Evolutionary conservation across 768 basidiomycete species (phyloP).

Genomic region (Tephrocybe sp.): DNA sequence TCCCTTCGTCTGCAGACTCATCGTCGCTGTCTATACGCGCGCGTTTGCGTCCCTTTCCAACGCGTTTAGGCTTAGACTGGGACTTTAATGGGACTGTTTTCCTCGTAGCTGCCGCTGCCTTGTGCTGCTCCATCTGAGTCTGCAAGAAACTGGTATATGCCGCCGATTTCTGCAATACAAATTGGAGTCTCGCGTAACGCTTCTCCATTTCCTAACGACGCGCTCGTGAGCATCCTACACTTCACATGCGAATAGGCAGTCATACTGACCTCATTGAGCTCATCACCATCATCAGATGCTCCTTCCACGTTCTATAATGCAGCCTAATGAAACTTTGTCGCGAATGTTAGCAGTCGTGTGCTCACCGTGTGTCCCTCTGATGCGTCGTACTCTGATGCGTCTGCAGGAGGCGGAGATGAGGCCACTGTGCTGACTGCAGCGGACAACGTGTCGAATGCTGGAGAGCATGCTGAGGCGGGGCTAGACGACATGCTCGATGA

Average conservation of each 20-base stretch:
- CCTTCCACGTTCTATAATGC: slow-evolving; percentile 3
- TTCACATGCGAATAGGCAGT: background rate
- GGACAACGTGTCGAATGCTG: slow-evolving; percentile 20
- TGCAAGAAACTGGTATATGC: slow-evolving; percentile 74
- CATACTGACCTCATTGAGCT: slow-evolving; percentile 14
- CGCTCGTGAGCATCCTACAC: background rate
- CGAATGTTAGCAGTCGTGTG: background rate
- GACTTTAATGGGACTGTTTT: slow-evolving; percentile 5
- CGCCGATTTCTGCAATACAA: slow-evolving; percentile 73
- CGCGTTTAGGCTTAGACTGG: slow-evolving; percentile 1
- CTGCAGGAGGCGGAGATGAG: slow-evolving; percentile 20
- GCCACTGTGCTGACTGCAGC: slow-evolving; percentile 21
- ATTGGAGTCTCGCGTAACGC: slow-evolving; percentile 55
- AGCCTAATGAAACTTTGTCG: background rate
- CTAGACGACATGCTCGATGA: slow-evolving; percentile 23
- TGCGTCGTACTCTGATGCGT: slow-evolving; percentile 17
- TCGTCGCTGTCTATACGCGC: slow-evolving; percentile 17
- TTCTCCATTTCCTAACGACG: slow-evolving; percentile 45
- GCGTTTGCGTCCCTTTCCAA: slow-evolving; percentile 21
- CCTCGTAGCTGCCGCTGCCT: slow-evolving; percentile 19
- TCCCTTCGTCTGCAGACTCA: slow-evolving; percentile 15
- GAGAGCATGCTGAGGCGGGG: slow-evolving; percentile 16
- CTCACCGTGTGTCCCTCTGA: slow-evolving; percentile 15
- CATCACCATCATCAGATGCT: slow-evolving; percentile 4
- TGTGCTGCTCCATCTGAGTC: slow-evolving; percentile 71